Conservation (phyloP, 2,329 filamentous ascomycete genomes). For the Scedosporium apiospermum region DNA sequence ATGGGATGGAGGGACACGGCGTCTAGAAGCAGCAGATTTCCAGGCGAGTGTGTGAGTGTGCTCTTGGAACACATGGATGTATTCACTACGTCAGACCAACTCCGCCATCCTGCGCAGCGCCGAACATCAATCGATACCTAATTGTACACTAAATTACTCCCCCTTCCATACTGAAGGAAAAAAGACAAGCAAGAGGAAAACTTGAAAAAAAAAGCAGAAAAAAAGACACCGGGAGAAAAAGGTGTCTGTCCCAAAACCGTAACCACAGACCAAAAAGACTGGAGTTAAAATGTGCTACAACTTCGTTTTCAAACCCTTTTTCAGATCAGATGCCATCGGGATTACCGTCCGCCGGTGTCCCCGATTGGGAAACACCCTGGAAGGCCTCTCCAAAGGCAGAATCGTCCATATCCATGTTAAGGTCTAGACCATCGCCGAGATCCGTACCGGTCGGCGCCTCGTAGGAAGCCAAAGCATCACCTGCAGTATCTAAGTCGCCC, state of each 20-base stretch:
- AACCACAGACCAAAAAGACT: background rate
- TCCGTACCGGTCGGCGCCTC: conserved; percentile 37
- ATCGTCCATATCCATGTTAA: conserved; percentile 63
- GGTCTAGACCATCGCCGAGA: conserved; percentile 45
- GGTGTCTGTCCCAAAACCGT: background rate
- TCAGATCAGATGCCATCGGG: background rate
- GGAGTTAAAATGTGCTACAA: background rate
- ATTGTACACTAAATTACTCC: background rate
- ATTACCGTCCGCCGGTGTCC: conserved; percentile 3
- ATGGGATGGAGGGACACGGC: too few species aligned
- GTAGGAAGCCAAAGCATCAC: conserved; percentile 61
- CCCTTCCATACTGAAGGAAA: background rate
- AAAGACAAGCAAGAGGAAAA: background rate
- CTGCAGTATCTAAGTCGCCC: conserved; percentile 59
- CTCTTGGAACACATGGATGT: background rate
- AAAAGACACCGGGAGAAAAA: background rate
- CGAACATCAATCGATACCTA: background rate
- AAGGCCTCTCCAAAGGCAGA: conserved; percentile 80
- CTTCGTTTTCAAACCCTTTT: too few species aligned
- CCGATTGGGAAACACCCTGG: conserved; percentile 41
- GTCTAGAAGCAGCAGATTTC: too few species aligned
- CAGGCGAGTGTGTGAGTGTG: too few species aligned
- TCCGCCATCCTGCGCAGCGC: background rate
- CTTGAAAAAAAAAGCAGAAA: conserved; percentile 1
- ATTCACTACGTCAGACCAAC: background rate